Base-by-base conservation (phyloP, 2,329 filamentous ascomycete species). In the Fonsecaea pugnacius region DNA sequence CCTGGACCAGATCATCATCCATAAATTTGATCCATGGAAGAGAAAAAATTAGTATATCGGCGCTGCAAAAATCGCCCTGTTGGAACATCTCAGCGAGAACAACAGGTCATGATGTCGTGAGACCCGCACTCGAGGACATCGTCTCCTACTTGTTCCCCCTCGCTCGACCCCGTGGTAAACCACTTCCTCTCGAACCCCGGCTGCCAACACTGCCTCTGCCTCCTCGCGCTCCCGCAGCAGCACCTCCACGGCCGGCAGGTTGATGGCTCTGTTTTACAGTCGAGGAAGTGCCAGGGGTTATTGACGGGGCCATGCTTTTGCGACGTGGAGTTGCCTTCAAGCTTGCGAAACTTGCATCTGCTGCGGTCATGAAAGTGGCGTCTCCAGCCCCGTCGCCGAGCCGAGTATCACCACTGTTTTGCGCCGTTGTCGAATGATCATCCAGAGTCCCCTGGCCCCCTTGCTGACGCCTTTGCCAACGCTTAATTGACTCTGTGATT, bases 401-500 rank as follows among this genome's bases (percentile, higher is more conserved):
- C n/a, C 40, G 30, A 14, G 46, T 50, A n/a, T 60, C 38, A n/a
- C 18, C 24, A 35, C 9, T 58, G 40, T 48, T 24, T 27, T 46
- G 18, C n/a, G 38, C 59, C 38, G 61, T 57, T 32, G 48, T 60
- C 30, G 62, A 56, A n/a, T 55, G 51, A 12, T 61, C 64, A 27
- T 66, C 60, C 6, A 14, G 27, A 24, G 30, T 32, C 21, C 32
- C 60, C 46, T 63, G 62, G 38, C 55, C 63, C 4, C 57, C 57
- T 14, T 24, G 30, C 27, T 83, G 81, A 63, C 86, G 85, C 66
- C 83, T 82, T 62, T 87, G 82, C 72, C 84, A 86, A 70, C 88
- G 83, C 64, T 84, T 85, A 74, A 96, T 96, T 0, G 92, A 96
- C 71, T 96, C 92, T 8, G 88, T 75, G 69, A 96, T 87, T 0